These are phyloP conservation scores for Phytophthora colocasiae DNA, from an alignment of 352 stramenopile species.

Conservation along the genomic window DNA sequence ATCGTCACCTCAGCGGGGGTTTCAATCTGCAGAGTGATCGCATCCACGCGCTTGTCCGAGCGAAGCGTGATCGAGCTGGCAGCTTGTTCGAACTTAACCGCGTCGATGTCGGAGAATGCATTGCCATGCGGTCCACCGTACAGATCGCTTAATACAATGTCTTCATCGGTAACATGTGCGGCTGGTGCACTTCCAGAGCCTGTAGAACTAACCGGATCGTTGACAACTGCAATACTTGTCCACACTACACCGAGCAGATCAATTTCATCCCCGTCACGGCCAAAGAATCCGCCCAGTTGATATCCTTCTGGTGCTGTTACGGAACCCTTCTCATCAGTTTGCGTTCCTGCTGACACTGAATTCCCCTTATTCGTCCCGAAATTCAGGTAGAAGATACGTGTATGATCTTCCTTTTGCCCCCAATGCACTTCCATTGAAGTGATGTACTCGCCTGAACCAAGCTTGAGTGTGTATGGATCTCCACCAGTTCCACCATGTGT, in stretches of 20 bases:
- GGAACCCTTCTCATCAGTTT: conserved; percentile 22
- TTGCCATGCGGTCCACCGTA: conserved; percentile 30
- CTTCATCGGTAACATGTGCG: conserved; percentile 17
- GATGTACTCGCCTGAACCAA: conserved; percentile 20
- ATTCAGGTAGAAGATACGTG: conserved; percentile 26
- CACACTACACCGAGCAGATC: conserved; percentile 30
- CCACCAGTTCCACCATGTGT: conserved; percentile 29
- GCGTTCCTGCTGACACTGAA: conserved; percentile 17
- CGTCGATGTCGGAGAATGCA: conserved; percentile 31
- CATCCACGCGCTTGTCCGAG: conserved; percentile 26
- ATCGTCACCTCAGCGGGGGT: conserved; percentile 22
- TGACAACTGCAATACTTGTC: conserved; percentile 25
- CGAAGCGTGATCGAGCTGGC: conserved; percentile 26
- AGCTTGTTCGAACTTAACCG: conserved; percentile 24
- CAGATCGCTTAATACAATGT: conserved; percentile 25
- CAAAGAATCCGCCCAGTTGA: conserved; percentile 32
- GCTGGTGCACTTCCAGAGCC: neutral
- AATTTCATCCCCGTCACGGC: conserved; percentile 33
- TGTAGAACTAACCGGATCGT: neutral
- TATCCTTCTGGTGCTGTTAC: conserved; percentile 28
- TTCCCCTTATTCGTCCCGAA: conserved; percentile 28
- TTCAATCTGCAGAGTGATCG: conserved; percentile 22
- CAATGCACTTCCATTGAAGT: conserved; percentile 32
- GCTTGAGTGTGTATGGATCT: conserved; percentile 20
- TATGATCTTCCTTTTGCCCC: conserved; percentile 30